Base-by-base conservation (phyloP, 2,329 filamentous ascomycete genomes). In the Fusarium sp. region DNA sequence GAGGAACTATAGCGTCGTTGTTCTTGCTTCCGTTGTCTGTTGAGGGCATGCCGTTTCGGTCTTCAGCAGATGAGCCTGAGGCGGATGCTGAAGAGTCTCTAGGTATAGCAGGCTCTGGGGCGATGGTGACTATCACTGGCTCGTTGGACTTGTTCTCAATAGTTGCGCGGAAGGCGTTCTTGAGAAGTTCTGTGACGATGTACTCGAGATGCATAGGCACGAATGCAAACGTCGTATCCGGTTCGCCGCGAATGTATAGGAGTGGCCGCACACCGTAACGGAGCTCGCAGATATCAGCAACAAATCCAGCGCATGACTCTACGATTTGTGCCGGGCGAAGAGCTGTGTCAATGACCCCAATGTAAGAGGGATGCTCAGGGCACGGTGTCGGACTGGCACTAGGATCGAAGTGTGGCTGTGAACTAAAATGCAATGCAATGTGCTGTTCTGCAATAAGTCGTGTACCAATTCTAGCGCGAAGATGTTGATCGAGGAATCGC, bases 161-260 rank as follows among this genome's bases (percentile, higher is more conserved):
- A 0, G 93, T 97, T 6, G 96, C 95, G 45, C 96, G 89, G 82
- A 98, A 99, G 2, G 94, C 93, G 77, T 99, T 99, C 81, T 99
- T 99, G 62, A 99, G 87, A 2, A 99, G 86, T 80, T 99, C 96
- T 0, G 95, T 99, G 69, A 98, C 88, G 70, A 99, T 98, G 80
- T 99, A 99, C 80, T 98, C 95, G 25, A 99, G 87, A 79, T 99
- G 96, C 78, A 97, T 96, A 16, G 96, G 96, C 11, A 99, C 91
- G 76, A 97, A 96, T 21, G 95, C 94, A 77, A 99, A 97, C 0
- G 90, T 91, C n/a, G 94, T 93, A 54, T 92, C 90, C 0, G 92
- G 90, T 78, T 97, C 91, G 69, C 96, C 96, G 71, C 94, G 92
- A 74, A 99, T 91, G 48, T 90, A 82, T 75, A 97, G 86, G 4